Evolutionary conservation across 78 protist species (phyloP).

Genomic region (Mantamonas sphyraenae): DNA sequence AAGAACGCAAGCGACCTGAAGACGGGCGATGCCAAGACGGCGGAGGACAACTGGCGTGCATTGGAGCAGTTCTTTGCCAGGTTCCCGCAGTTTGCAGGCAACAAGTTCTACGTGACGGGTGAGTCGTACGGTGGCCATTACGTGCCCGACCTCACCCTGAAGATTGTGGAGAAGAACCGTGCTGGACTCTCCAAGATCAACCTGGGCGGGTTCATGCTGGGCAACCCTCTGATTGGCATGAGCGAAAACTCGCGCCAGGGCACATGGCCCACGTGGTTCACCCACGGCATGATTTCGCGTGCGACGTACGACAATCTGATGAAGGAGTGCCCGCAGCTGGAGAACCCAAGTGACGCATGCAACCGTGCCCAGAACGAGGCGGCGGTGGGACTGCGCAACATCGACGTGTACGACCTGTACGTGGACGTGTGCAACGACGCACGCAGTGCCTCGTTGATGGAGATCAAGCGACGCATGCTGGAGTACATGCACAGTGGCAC

Average conservation of each 20-base stretch:
- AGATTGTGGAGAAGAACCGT: background rate
- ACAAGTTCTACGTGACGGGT: conserved; percentile 35
- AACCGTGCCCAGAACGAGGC: no score
- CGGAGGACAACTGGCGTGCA: conserved; percentile 11
- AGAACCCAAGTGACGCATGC: no score
- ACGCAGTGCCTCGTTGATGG: background rate
- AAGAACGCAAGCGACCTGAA: background rate
- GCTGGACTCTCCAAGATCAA: background rate
- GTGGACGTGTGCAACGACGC: background rate
- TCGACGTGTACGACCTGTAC: background rate
- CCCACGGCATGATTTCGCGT: background rate
- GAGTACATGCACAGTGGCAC: no score
- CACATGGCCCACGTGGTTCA: conserved; percentile 3
- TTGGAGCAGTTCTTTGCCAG: conserved; percentile 22
- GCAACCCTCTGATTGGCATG: conserved; percentile 33
- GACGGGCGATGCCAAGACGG: conserved; percentile 15
- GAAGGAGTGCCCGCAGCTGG: no score
- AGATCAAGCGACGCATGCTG: background rate
- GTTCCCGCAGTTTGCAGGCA: conserved; percentile 22
- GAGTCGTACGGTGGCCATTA: conserved; percentile 57
- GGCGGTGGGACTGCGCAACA: no score
- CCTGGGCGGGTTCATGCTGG: conserved; percentile 27
- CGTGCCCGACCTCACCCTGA: conserved; percentile 30
- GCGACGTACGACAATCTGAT: background rate
- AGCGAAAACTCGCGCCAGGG: no score